A percentile compares a stretch with the other conserved stretches of the same genome.
These are phyloP conservation scores for Coemansia furcata DNA, from an alignment of 192 early-diverging fungal genomes.

Conservation along the genomic window DNA sequence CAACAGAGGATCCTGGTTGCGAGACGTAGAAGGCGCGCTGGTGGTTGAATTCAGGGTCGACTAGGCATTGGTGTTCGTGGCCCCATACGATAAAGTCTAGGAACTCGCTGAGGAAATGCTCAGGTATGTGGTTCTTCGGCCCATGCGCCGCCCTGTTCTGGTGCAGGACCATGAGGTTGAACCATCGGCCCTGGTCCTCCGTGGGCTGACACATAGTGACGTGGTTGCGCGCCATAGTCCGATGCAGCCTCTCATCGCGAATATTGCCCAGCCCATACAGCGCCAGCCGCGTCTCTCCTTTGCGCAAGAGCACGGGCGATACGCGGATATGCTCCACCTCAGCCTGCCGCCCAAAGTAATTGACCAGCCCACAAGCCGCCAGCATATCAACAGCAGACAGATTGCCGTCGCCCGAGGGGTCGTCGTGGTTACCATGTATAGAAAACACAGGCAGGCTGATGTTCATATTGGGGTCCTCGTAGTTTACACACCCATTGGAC, in stretches of 20 bases:
- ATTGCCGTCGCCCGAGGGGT: slow-evolving; percentile 83
- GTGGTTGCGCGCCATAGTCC: slow-evolving; percentile 68
- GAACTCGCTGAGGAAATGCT: slow-evolving; percentile 77
- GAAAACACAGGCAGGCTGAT: slow-evolving; percentile 86
- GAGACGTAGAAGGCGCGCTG: slow-evolving; percentile 71
- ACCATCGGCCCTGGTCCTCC: slow-evolving; percentile 73
- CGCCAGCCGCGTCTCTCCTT: slow-evolving; percentile 73
- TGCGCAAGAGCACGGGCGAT: slow-evolving; percentile 77
- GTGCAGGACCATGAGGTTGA: slow-evolving; percentile 88
- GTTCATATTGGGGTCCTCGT: slow-evolving; percentile 84
- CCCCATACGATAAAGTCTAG: slow-evolving; percentile 91
- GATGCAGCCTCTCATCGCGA: slow-evolving; percentile 83
- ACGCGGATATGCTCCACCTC: slow-evolving; percentile 75
- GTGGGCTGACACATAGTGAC: slow-evolving; percentile 71
- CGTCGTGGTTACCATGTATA: slow-evolving; percentile 98
- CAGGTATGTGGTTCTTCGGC: slow-evolving; percentile 83
- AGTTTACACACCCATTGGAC: slow-evolving; percentile 69
- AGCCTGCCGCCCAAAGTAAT: slow-evolving; percentile 85
- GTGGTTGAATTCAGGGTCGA: slow-evolving; percentile 70
- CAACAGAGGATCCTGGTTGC: slow-evolving; percentile 91
- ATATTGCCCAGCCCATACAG: slow-evolving; percentile 92
- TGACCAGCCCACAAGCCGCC: slow-evolving; percentile 74
- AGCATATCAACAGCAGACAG: slow-evolving; percentile 83
- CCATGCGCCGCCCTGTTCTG: slow-evolving; percentile 87
- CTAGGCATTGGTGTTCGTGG: slow-evolving; percentile 93